Evolutionary conservation across 2,329 filamentous ascomycete genomes (phyloP), one percentile per base, ranked within the genome.

Genomic region (Calonectria ilicicola): DNA sequence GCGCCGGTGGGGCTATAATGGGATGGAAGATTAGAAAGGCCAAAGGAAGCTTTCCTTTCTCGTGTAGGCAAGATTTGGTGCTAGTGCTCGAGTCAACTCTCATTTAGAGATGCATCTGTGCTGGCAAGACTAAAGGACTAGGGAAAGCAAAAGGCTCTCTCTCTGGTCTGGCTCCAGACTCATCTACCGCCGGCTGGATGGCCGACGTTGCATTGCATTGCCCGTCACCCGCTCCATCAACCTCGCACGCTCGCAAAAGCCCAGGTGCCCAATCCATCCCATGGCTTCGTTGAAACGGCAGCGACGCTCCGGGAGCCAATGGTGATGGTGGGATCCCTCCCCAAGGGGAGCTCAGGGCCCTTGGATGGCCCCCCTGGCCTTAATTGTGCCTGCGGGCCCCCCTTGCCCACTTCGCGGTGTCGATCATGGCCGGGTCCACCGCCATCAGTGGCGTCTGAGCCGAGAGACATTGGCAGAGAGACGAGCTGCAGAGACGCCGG

Each of bases 381-480:
- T 60, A 60, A 60, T 60, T 60, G 53, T 26, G 53, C 53, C 42
- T 32, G 44, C 44, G 53, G 35, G 53, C 29, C 46, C 63, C 44
- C 72, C 67, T 64, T 21, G 44, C 62, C 60, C 65, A 29, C 66
- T 53, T 73, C 60, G 35, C 72, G 56, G 62, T 51, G 69, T 72
- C 65, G 72, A 77, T 72, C 47, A 78, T 78, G 69, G 63, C 72
- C 63, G 68, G 72, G 66, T 72, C 77, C 75, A 76, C 77, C 49
- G 17, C 64, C 67, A 70, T 75, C 69, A 64, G 51, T 70, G 75
- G 75, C 29, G 71, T 69, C 51, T 70, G 51, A 46, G 62, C 69
- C 66, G 42, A 64, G 70, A 74, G 67, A 69, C 74, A 67, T 38
- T 51, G 68, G 60, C 38, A 58, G 47, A 32, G 56, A 65, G 47